phyloP scores from a whole-genome alignment of 345 rosid genomes.

The Salix suchowensis region DNA sequence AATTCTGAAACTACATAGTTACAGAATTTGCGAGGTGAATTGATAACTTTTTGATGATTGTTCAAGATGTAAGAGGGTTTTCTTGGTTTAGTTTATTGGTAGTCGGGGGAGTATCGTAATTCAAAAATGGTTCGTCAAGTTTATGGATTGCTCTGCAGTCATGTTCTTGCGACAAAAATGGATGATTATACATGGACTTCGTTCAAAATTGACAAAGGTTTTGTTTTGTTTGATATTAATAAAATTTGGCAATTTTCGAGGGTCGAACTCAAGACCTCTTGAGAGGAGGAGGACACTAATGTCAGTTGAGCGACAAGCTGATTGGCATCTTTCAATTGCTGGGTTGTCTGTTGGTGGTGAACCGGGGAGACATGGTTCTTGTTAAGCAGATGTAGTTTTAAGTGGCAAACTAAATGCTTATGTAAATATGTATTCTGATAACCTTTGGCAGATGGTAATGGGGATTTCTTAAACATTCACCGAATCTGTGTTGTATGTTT shows the following conservation, averaged over 20 bases:
- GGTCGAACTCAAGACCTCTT: no score
- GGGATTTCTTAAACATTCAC: no score
- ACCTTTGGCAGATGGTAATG: neutral
- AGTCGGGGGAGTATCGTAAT: no score
- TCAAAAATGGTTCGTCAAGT: no score
- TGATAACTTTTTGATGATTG: neutral
- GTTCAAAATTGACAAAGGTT: neutral
- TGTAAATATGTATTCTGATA: neutral
- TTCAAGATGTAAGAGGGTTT: neutral
- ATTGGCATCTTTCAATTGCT: neutral
- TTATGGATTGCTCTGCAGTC: neutral
- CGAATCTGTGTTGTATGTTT: slow-evolving; percentile 7
- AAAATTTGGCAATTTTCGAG: neutral
- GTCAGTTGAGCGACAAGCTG: no score
- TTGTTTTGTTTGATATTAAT: neutral
- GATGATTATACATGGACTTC: neutral
- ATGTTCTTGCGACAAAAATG: no score
- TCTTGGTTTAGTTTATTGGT: neutral
- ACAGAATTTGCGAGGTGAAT: no score
- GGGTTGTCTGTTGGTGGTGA: neutral
- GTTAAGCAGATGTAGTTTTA: neutral
- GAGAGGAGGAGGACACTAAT: no score
- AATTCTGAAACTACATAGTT: no score
- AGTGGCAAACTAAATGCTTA: neutral
- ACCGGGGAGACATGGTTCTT: neutral